A percentile compares a stretch with the other conserved stretches of the same genome.
Conservation (phyloP, 495 filamentous ascomycete species). For the Platismatia glauca region DNA sequence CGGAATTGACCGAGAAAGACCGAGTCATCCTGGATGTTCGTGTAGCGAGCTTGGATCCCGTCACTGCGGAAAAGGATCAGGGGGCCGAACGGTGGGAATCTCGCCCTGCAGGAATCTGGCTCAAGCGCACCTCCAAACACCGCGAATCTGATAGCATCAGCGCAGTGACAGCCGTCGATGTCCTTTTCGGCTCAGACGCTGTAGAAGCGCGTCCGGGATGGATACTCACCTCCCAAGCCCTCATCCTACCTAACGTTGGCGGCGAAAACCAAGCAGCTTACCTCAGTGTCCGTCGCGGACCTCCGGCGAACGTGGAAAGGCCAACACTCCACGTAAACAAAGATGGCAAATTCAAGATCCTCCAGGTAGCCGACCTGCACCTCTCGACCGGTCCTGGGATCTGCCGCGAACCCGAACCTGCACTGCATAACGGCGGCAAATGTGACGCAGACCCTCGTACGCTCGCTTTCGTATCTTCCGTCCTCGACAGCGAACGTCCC, state of each 20-base stretch:
- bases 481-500: conserved; percentile 85
- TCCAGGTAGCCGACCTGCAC: conserved; percentile 89
- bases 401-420: conserved; percentile 77
- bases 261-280: conserved; percentile 57
- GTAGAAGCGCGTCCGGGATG: conserved; percentile 80
- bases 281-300: conserved; percentile 67
- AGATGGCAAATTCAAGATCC: conserved; percentile 93
- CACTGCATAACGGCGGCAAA: conserved; percentile 56
- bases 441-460: conserved; percentile 91
- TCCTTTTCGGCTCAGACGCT: conserved; percentile 88
- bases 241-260: conserved; percentile 52
- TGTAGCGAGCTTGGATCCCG: conserved; percentile 68
- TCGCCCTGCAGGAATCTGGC: conserved; percentile 72
- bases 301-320: conserved; percentile 46
- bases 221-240: conserved; percentile 60
- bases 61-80: conserved; percentile 46
- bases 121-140: conserved; percentile 67
- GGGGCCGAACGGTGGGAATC: conserved; percentile 70
- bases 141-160: conserved; percentile 70
- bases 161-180: conserved; percentile 76
- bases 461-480: conserved; percentile 71
- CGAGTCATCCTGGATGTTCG: conserved; percentile 76
- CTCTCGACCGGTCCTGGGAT: conserved; percentile 76
- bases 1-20: conserved; percentile 66
- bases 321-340: conserved; percentile 68